A percentile compares a stretch with the other conserved stretches of the same genome.
phyloP scores from a whole-genome alignment of 305 asterid species.

The Solanum chacoense region DNA sequence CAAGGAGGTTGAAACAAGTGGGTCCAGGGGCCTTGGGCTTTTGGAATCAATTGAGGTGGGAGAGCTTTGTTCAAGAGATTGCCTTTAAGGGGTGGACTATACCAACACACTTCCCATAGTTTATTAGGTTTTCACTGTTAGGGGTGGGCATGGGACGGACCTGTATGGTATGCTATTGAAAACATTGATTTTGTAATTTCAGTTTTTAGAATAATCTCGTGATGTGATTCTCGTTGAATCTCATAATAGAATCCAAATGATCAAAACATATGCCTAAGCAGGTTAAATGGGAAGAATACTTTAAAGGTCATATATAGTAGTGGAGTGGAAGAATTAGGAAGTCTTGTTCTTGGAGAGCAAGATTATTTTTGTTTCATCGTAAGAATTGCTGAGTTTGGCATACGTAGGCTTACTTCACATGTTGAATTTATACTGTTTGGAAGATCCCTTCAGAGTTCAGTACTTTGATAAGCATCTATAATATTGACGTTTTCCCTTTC shows the following conservation, averaged over 20 bases:
- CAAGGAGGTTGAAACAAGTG: slow-evolving; percentile 8
- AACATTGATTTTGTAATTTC: not conserved
- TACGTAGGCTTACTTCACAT: not conserved
- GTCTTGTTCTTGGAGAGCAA: not conserved
- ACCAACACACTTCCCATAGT: not conserved
- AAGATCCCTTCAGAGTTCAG: not conserved
- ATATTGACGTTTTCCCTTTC: not conserved
- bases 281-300: not conserved
- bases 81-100: not conserved
- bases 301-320: not conserved
- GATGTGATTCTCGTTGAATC: not conserved
- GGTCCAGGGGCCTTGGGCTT: slow-evolving; percentile 15
- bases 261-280: not conserved
- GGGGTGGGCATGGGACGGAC: not conserved
- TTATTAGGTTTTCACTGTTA: not conserved
- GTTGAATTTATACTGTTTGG: not conserved
- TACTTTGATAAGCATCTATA: not conserved
- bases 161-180: not conserved
- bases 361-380: not conserved
- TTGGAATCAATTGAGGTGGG: slow-evolving; percentile 17
- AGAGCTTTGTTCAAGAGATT: not conserved
- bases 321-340: not conserved
- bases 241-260: not conserved
- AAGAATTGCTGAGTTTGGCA: not conserved
- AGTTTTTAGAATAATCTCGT: not conserved